These are phyloP conservation scores for Astrothelium subdiscretum DNA, from an alignment of 495 filamentous ascomycete species.

Conservation along the genomic window DNA sequence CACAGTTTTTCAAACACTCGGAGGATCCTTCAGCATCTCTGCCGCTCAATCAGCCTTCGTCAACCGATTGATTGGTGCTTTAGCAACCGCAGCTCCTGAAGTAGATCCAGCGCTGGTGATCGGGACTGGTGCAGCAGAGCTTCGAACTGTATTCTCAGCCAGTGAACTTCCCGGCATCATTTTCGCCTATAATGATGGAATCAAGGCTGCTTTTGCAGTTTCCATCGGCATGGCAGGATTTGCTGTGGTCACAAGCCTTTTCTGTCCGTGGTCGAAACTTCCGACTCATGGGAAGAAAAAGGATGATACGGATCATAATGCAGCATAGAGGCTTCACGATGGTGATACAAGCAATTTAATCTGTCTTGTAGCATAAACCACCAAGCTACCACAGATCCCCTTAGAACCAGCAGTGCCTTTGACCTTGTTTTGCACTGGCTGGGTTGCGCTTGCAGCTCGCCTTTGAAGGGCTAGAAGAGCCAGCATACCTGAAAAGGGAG, in stretches of 20 bases:
- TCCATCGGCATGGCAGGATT: slow-evolving; percentile 20
- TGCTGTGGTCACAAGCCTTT: neutral
- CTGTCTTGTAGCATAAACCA: neutral
- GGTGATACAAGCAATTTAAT: neutral
- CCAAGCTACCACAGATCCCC: neutral
- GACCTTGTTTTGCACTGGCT: neutral
- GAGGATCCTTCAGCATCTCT: slow-evolving; percentile 17
- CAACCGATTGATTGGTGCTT: slow-evolving; percentile 14
- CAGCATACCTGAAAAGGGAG: neutral
- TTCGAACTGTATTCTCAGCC: slow-evolving; percentile 35
- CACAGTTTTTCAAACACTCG: slow-evolving; percentile 18
- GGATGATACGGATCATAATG: neutral
- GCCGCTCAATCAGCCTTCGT: slow-evolving; percentile 18
- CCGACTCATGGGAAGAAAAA: neutral
- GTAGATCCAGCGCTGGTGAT: slow-evolving; percentile 34
- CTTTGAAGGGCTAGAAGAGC: neutral
- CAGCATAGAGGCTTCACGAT: neutral
- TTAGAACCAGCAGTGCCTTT: neutral
- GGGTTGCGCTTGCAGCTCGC: neutral
- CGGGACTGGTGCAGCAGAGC: slow-evolving; percentile 38
- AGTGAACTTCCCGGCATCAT: slow-evolving; percentile 40
- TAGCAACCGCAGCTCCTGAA: slow-evolving; percentile 25
- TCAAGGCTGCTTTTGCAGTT: slow-evolving; percentile 38
- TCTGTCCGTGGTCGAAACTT: neutral
- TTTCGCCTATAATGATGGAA: slow-evolving; percentile 45